Conservation (phyloP, 2,329 filamentous ascomycete genomes). For the Sphaerostilbella broomeana region DNA sequence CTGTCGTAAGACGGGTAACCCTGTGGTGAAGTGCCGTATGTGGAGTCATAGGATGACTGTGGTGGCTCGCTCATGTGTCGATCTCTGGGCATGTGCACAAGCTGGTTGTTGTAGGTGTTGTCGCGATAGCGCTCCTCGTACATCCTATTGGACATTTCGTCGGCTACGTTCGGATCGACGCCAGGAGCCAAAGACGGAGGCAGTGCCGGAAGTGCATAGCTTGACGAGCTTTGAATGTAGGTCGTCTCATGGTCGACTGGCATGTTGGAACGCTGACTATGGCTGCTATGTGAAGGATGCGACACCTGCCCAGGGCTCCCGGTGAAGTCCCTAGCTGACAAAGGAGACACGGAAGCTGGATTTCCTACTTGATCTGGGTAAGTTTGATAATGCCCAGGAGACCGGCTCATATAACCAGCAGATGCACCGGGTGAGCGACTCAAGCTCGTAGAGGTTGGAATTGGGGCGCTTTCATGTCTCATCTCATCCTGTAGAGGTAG, state of each 20-base stretch:
- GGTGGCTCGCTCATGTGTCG: constrained; percentile 30
- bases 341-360: constrained; percentile 24
- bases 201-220: constrained; percentile 40
- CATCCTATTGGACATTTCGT: constrained; percentile 52
- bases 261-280: constrained; percentile 25
- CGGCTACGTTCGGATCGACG: constrained; percentile 48
- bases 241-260: constrained; percentile 32
- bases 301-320: constrained; percentile 25
- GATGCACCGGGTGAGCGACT: constrained; percentile 26
- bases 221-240: constrained; percentile 25
- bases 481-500: constrained; percentile 29
- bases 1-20: constrained; percentile 38
- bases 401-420: constrained; percentile 21
- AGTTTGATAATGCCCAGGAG: constrained; percentile 18
- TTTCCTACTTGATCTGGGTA: constrained; percentile 18
- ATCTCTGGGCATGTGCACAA: constrained; percentile 35
- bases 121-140: constrained; percentile 47
- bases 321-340: constrained; percentile 30
- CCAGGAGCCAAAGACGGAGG: constrained; percentile 56
- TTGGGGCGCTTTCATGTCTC: constrained; percentile 33
- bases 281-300: constrained; percentile 25
- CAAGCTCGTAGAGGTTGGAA: constrained; percentile 41
- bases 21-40: constrained; percentile 24
- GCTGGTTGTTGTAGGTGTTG: constrained; percentile 37
- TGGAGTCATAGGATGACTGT: constrained; percentile 20